Evolutionary conservation across 1,284 basidiomycete species (phyloP).

Genomic region (Melampsora medusae): DNA sequence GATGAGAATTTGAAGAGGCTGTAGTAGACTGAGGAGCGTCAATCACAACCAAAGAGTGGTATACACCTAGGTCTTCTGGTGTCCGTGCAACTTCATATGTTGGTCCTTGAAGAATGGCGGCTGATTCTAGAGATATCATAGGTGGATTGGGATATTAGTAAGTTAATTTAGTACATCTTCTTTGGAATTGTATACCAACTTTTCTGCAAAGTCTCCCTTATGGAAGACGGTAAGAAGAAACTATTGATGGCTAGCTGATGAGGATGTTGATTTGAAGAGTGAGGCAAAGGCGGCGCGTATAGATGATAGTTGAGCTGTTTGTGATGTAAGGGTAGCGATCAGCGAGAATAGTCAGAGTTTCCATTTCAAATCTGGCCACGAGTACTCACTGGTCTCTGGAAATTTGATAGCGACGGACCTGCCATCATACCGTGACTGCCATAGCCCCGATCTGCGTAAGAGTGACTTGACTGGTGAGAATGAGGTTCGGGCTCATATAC

Average conservation of each 20-base stretch:
- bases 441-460: constrained; percentile 16
- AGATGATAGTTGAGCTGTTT: constrained; percentile 82
- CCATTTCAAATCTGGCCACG: background rate
- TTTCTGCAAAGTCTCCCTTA: constrained; percentile 75
- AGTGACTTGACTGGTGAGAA: constrained; percentile 18
- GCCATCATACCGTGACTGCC: constrained; percentile 12
- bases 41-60: constrained; percentile 80
- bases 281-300: constrained; percentile 68
- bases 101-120: constrained; percentile 46
- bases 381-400: constrained; percentile 40
- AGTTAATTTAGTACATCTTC: constrained; percentile 45
- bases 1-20: constrained; percentile 66
- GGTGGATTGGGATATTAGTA: constrained; percentile 50
- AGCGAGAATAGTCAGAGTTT: background rate
- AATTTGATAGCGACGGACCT: constrained; percentile 42
- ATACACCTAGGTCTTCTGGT: constrained; percentile 84
- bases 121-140: constrained; percentile 34
- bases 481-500: constrained; percentile 35
- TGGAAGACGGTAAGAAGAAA: constrained; percentile 69
- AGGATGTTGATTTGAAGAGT: constrained; percentile 58
- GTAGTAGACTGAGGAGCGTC: constrained; percentile 59
- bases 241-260: constrained; percentile 57
- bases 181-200: constrained; percentile 60
- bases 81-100: constrained; percentile 61
- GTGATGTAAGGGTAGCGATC: background rate